These are phyloP conservation scores for Anethum foeniculum DNA, from an alignment of 140 eudicot species.

Conservation along the genomic window DNA sequence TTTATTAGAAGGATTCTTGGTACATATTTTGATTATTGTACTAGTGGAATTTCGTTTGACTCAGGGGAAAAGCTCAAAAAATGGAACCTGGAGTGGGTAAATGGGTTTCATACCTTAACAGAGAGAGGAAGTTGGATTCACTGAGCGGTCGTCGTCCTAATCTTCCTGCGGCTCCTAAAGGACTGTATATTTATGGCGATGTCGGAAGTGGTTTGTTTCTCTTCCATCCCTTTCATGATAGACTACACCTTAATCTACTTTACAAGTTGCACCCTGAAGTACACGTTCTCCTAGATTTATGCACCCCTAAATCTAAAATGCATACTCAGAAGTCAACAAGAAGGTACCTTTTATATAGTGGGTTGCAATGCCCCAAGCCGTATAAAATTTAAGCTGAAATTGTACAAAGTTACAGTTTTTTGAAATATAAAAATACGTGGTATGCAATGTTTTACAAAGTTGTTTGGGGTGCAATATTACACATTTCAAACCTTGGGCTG, in stretches of 20 bases:
- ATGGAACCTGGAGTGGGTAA: slow-evolving; percentile 92
- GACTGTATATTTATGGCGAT: slow-evolving; percentile 81
- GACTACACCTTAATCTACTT: not conserved
- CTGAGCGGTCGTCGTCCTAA: slow-evolving; percentile 54
- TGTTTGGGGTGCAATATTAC: not conserved
- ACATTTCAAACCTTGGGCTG: not conserved
- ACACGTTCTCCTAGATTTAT: not conserved
- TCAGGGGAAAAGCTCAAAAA: slow-evolving; percentile 45
- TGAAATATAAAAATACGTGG: not conserved
- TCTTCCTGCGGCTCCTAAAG: slow-evolving; percentile 85
- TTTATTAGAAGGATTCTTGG: not conserved
- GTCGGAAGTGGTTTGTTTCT: slow-evolving; percentile 87
- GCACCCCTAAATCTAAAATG: not conserved
- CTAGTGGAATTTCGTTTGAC: slow-evolving; percentile 19
- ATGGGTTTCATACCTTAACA: slow-evolving; percentile 90
- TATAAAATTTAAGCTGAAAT: not conserved
- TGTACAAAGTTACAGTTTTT: not conserved
- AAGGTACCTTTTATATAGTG: not conserved
- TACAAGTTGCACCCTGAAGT: slow-evolving; percentile 1
- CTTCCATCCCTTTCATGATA: slow-evolving; percentile 1
- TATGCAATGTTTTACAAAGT: not conserved
- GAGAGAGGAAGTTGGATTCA: slow-evolving; percentile 88
- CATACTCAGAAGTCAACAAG: not conserved
- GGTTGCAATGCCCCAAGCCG: not conserved
- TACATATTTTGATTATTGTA: slow-evolving; percentile 6